Evolutionary conservation across 83 land plant genomes (phyloP), one percentile per base, ranked within the genome.

Genomic region (Diphasiastrum complanatum): DNA sequence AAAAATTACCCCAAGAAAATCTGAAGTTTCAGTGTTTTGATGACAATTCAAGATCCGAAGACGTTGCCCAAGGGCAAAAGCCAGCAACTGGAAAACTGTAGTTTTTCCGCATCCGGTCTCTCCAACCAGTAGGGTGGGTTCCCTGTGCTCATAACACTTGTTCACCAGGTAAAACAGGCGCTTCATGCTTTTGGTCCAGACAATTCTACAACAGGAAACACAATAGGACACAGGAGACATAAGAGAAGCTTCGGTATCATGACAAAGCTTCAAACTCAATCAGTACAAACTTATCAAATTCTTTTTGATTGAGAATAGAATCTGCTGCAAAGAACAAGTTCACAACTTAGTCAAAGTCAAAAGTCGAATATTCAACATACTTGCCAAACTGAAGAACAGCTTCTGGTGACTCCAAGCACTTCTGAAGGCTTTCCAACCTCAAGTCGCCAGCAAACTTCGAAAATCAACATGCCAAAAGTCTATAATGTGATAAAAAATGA

Each of bases 61-160:
- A 53, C 73, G 61, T 22, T 62, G 75, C 4, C 68, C 65, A 63
- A 77, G 47, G 10, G 65, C 32, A 38, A 51, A 22, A 65, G 97
- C 77, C 52, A 95, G 76, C 32, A 95, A 57, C 63, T 95, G 97
- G 61, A 93, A 90, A 8, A 90, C 80, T 33, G 89, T 86, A 20
- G 99, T 95, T 69, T 95, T 95, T 38, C 99, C 97, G 48, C 86
- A 85, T 34, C 99, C 99, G 63, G 99, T 95, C 72, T 95, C 97
- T 52, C 97, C 97, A 55, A 95, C 85, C 61, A 95, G 85, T 23
- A 95, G 89, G 1, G 90, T 84, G 56, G 99, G 99, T 43, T 90
- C 97, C 14, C 80, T 79, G 56, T 82, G 65, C 64, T 65, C 65
- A 49, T 79, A 80, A 73, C 97, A 95, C 23, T 88, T 85, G 64